Base-by-base conservation (phyloP, 495 filamentous ascomycete species). In the Tuber microsphaerosporum region DNA sequence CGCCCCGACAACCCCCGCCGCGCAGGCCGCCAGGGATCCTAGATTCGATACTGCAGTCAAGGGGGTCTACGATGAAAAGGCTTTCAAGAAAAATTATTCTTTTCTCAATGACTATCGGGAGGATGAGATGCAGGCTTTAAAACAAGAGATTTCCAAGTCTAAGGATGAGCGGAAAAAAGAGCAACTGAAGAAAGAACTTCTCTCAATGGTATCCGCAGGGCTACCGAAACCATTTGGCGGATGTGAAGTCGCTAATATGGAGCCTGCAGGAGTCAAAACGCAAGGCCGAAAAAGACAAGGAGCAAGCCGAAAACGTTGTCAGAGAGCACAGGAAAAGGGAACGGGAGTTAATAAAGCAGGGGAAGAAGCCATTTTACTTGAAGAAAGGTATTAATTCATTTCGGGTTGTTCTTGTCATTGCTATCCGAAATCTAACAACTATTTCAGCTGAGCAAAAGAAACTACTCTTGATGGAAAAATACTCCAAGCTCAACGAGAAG, bases 331-430 rank as follows among this genome's bases (percentile, higher is more conserved):
- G 91, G 78, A 89, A 88, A 85, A 86, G 90, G 81, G 95, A 99
- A 88, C 92, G 92, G 84, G 91, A 93, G 84, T 84, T 91, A 73
- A 89, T 98, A 43, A 88, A 87, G 79, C 88, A 93, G 85, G 95
- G 95, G 37, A 97, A 98, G 89, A 90, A 90, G 86, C 94, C 94
- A 9, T 99, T 94, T 82, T 97, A 91, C 83, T 85, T 97, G 77
- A 98, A 98, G 88, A 89, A 91, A 84, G 76, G 81, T 81, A 76
- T 31, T 46, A 70, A 14, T 37, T 72, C 72, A 39, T 75, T 37
- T 31, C n/a, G 20, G 31, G 10, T 45, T 43, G 20, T 37, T 44
- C 41, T 42, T 8, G 22, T 46, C 46, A 73, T 65, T 71, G 70
- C 45, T 34, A 34, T 34, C 31, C 17, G 39, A 39, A 61, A 51